A percentile compares a stretch with the other conserved stretches of the same genome.
Conservation (phyloP, 805 yeast species). For the Ogataea parapolymorpha region DNA sequence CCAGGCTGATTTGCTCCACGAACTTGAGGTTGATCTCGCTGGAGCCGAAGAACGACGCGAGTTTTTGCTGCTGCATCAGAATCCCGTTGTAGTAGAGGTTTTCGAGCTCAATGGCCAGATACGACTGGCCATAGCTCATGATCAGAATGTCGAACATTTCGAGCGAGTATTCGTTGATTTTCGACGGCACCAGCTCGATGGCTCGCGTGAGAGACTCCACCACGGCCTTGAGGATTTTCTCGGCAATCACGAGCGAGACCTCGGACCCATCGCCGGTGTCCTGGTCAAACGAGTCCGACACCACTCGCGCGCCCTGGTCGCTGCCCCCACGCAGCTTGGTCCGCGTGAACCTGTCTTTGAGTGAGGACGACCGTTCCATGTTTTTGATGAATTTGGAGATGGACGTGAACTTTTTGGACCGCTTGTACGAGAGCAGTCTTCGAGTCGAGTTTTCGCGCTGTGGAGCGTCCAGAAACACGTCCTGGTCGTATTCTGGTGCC, state of each 20-base stretch:
- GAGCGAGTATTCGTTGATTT: slow-evolving; percentile 57
- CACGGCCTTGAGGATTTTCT: slow-evolving; percentile 60
- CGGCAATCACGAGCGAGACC: slow-evolving; percentile 48
- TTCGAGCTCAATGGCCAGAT: slow-evolving; percentile 73
- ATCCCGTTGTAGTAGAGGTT: slow-evolving; percentile 46
- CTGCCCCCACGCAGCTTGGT: slow-evolving; percentile 6
- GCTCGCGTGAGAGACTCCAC: slow-evolving; percentile 78
- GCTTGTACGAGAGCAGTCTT: slow-evolving; percentile 17
- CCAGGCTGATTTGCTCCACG: slow-evolving; percentile 22
- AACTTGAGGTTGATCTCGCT: slow-evolving; percentile 20
- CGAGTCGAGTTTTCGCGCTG: slow-evolving; percentile 15
- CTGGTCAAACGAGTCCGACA: slow-evolving; percentile 11
- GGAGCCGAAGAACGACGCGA: slow-evolving; percentile 27
- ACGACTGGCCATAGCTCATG: slow-evolving; percentile 67
- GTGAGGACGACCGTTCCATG: slow-evolving; percentile 41
- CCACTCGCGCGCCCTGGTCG: slow-evolving; percentile 13
- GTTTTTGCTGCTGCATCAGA: slow-evolving; percentile 25
- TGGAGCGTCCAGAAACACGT: slow-evolving; percentile 7
- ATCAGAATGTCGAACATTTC: slow-evolving; percentile 67
- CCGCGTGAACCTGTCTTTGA: slow-evolving; percentile 27
- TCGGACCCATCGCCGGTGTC: slow-evolving; percentile 13
- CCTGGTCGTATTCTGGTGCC: slow-evolving; percentile 12
- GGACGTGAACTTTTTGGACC: slow-evolving; percentile 25
- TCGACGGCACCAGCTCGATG: slow-evolving; percentile 66
- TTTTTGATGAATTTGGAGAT: slow-evolving; percentile 49